These are phyloP conservation scores for Capsicum chinense DNA, from an alignment of 257 asterid genomes.

Conservation along the genomic window DNA sequence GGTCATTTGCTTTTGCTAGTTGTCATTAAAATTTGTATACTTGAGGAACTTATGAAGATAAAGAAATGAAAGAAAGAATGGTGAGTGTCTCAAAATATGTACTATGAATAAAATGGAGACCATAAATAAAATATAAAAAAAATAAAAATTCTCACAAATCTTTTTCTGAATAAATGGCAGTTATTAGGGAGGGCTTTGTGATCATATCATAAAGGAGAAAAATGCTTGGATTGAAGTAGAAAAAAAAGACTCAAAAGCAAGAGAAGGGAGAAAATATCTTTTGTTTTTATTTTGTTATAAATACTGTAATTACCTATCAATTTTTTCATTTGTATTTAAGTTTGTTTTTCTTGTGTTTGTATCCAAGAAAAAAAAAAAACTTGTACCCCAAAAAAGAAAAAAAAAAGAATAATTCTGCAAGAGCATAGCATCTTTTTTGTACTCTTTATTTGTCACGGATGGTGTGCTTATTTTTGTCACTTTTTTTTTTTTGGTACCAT, in stretches of 20 bases:
- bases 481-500: conserved; percentile 6
- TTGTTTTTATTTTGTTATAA: conserved; percentile 50
- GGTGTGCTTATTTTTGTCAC: conserved; percentile 33
- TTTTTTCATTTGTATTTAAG: conserved; percentile 74
- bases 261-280: conserved; percentile 37
- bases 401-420: conserved; percentile 37
- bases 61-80: conserved; percentile 38
- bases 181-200: conserved; percentile 41
- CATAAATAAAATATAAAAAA: background rate
- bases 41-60: conserved; percentile 30
- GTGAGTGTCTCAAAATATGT: conserved; percentile 35
- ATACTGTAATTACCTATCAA: conserved; percentile 79
- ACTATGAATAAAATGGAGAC: too few species aligned
- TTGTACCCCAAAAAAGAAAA: conserved; percentile 43
- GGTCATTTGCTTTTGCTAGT: conserved; percentile 74
- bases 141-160: conserved; percentile 20
- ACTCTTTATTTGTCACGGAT: conserved; percentile 38
- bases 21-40: conserved; percentile 57
- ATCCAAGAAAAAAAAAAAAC: conserved; percentile 29
- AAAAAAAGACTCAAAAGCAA: conserved; percentile 33
- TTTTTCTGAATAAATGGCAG: conserved; percentile 43
- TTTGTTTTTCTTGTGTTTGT: conserved; percentile 38
- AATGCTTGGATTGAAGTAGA: conserved; percentile 47
- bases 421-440: conserved; percentile 32
- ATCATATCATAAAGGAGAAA: conserved; percentile 29